Base-by-base conservation (phyloP, 2,329 filamentous ascomycete species). In the Dactylellina parvicollis region DNA sequence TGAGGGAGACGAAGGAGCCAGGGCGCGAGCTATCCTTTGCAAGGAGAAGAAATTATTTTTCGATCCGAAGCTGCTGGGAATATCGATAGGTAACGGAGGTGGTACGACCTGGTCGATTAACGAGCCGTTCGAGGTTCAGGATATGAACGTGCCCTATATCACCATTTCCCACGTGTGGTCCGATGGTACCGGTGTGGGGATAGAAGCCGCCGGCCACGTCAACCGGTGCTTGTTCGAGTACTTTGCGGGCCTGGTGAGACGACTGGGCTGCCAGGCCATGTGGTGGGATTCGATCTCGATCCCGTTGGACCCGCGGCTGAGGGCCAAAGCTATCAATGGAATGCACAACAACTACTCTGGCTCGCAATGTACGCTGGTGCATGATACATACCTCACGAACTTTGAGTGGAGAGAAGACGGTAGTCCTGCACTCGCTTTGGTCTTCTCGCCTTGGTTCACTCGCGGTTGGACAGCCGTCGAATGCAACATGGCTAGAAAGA, bases 251-350 rank as follows among this genome's bases (percentile, higher is more conserved):
- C 67, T 79, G 32, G 76, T 75, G 4, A 47, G 36, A 5, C 24
- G 47, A 7, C 62, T 76, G 2, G 28, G 66, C 3, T 79, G 76
- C 40, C 22, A 75, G 18, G 78, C 77, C 7, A 76, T 79, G n/a
- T 80, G 78, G 79, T 79, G 78, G 79, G 78, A 79, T 55, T 76
- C 77, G 7, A 75, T 79, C 8, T 79, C 67, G 7, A 75, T 79
- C 20, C 77, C 78, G 1, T 62, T 36, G 10, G 75, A 75, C 8
- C 60, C 67, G 5, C 28, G 44, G 2, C 61, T 69, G 12, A 73
- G 75, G 14, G 60, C 16, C 1, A 64, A 56, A 20, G 77, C 77
- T 0, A 75, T 76, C 1, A 70, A 64, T 9, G 56, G 62, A 12
- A 79, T 80, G 76, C 77, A 80, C 26, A 73, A 75, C 34, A 79